Conservation (phyloP, 371 early-diverging fungal genomes). For the Circinella minor region DNA sequence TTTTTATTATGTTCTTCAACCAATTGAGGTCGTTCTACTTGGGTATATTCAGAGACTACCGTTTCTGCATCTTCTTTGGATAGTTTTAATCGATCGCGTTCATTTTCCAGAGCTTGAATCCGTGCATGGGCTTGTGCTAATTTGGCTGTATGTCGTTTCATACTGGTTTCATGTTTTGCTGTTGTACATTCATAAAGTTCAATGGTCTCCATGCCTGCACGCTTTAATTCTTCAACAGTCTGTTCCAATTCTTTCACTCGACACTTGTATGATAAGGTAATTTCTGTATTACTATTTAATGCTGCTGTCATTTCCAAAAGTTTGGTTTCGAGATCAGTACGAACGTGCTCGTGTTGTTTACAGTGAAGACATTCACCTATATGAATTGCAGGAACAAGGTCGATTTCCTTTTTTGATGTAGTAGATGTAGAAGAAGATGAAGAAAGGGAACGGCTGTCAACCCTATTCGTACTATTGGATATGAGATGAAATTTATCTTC, state of each 20-base stretch:
- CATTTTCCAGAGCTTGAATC: slow-evolving; percentile 29
- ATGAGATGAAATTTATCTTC: slow-evolving; percentile 2
- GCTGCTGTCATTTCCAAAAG: slow-evolving; percentile 23
- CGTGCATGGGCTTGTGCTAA: slow-evolving; percentile 19
- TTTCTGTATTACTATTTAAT: slow-evolving; percentile 60
- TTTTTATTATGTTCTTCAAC: background rate
- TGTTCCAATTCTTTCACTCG: slow-evolving; percentile 21
- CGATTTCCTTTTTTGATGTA: slow-evolving; percentile 14
- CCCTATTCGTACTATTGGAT: background rate
- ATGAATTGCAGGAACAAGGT: background rate
- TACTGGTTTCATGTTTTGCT: slow-evolving; percentile 20
- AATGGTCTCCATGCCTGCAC: slow-evolving; percentile 43
- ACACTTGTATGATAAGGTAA: slow-evolving; percentile 69
- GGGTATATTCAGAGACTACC: slow-evolving; percentile 30
- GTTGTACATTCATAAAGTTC: slow-evolving; percentile 36
- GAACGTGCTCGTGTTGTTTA: slow-evolving; percentile 6
- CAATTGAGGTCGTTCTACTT: slow-evolving; percentile 2
- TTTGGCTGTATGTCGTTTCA: slow-evolving; percentile 23
- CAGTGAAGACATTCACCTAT: slow-evolving; percentile 1
- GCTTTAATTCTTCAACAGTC: slow-evolving; percentile 28
- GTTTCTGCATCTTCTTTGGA: slow-evolving; percentile 34
- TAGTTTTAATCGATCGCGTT: slow-evolving; percentile 17
- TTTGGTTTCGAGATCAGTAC: slow-evolving; percentile 1
- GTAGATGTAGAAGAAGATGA: background rate
- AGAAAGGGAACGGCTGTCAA: background rate